Evolutionary conservation across 768 basidiomycete genomes (phyloP).

Genomic region (Cystobasidium tubakii): DNA sequence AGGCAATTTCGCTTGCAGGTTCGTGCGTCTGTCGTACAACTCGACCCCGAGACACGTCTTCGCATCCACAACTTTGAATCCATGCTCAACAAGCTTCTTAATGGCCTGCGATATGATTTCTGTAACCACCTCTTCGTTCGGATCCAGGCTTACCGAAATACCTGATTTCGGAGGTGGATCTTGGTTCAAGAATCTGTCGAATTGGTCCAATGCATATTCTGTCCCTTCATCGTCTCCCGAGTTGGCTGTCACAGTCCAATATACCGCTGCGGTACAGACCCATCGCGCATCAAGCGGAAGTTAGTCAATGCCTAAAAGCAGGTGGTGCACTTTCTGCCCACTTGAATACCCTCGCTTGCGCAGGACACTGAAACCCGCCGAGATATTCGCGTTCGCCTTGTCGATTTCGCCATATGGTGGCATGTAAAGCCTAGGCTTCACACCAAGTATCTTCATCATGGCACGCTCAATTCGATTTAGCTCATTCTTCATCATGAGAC

Average conservation of each 20-base stretch:
- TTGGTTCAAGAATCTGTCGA: conserved; percentile 35
- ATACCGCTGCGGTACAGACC: not conserved
- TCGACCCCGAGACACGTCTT: conserved; percentile 37
- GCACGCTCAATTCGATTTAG: conserved; percentile 36
- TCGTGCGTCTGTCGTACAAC: conserved; percentile 34
- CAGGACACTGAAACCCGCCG: not conserved
- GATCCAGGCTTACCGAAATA: conserved; percentile 43
- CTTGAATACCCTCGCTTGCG: not conserved
- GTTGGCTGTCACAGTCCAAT: conserved; percentile 39
- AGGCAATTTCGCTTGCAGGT: not conserved
- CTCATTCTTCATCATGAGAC: not conserved
- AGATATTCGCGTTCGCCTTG: not conserved
- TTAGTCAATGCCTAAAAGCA: not conserved
- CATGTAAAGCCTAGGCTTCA: conserved; percentile 42
- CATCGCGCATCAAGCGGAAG: not conserved
- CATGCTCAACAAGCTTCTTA: conserved; percentile 23
- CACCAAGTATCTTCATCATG: conserved; percentile 43
- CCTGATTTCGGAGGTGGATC: conserved; percentile 15
- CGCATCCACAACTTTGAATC: conserved; percentile 40
- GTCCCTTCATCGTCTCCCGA: conserved; percentile 33
- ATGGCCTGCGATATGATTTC: conserved; percentile 36
- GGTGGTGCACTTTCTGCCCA: not conserved
- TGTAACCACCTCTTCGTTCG: conserved; percentile 21
- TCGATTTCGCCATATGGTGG: conserved; percentile 38
- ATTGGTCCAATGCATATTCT: conserved; percentile 11